Percentiles rank a stretch among this genome's conserved stretches.
Evolutionary conservation across 495 filamentous ascomycete genomes (phyloP).

Genomic region (Penicillium samsonianum): DNA sequence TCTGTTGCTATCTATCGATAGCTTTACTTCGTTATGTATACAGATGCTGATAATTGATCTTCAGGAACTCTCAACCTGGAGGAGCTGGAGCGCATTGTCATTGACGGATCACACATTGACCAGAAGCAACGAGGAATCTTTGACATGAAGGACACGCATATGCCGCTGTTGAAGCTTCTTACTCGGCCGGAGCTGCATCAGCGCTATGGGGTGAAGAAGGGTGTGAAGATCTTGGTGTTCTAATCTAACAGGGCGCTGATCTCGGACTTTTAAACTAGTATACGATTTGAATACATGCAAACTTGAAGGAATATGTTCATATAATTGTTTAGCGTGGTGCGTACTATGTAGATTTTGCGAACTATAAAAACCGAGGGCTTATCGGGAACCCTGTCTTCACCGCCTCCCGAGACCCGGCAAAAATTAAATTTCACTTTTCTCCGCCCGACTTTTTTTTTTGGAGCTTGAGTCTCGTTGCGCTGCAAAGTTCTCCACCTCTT

Average conservation of each 20-base stretch:
- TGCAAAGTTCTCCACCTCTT: conserved; percentile 7
- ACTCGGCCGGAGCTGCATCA: conserved; percentile 66
- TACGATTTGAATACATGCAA: not conserved
- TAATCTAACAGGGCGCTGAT: conserved; percentile 19
- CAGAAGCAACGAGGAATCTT: conserved; percentile 88
- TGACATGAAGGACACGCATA: conserved; percentile 87
- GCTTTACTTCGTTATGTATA: not conserved
- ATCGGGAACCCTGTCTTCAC: conserved; percentile 16
- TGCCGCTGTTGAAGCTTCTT: conserved; percentile 71
- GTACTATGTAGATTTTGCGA: not conserved
- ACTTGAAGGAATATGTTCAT: not conserved
- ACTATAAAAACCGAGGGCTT: conserved; percentile 7
- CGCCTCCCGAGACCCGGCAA: conserved; percentile 25
- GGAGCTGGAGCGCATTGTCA: conserved; percentile 73
- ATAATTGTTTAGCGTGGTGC: not conserved
- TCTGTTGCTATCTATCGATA: not conserved
- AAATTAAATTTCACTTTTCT: conserved; percentile 29
- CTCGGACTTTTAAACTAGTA: not conserved
- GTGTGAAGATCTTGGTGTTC: conserved; percentile 44
- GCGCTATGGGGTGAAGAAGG: conserved; percentile 55
- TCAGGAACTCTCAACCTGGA: conserved; percentile 67
- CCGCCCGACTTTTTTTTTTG: conserved; percentile 34
- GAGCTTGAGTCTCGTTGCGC: conserved; percentile 14
- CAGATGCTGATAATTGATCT: conserved; percentile 9
- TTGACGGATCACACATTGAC: conserved; percentile 89